Evolutionary conservation across 2,329 filamentous ascomycete species (phyloP), one percentile per base, ranked within the genome.

Genomic region (Capronia epimyces): DNA sequence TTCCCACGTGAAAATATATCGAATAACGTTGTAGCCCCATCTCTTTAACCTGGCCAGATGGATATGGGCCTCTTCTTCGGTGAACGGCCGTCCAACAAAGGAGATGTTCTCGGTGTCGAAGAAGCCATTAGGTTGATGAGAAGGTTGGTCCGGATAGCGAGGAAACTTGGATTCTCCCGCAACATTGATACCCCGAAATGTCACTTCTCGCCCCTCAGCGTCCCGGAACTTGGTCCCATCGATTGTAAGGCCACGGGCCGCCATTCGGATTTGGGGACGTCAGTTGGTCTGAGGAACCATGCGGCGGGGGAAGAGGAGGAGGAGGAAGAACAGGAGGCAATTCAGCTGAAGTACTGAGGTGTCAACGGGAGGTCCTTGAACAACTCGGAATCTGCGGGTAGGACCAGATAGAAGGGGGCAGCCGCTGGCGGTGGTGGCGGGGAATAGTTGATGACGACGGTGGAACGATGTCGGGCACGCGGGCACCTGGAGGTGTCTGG

Each of bases 1-100:
- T 70, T 98, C 93, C 93, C 93, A 98, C 0, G 93, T 97, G 66
- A 97, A 98, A 61, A 98, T 76, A 69, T 98, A 98, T 65, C 93
- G 81, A 60, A 98, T 90, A 0, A 88, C 90, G 69, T 97, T 98
- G 76, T 95, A 98, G 12, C 93, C 93, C 75, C 85, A 95, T 63
- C 86, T 84, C 63, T 85, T 87, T 58, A 98, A 71, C 37, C 90
- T 80, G 10, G 87, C 80, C 68, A 98, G 96, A 67, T 98, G 93
- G 13, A 80, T 75, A 62, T 88, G 84, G 1, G 93, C 89, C 60
- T 96, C 88, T 43, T 87, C 81, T 42, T 87, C 77, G 2, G 84
- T 75, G 61, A 98, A 98, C 0, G 93, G 93, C 1, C 90, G 80
- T 53, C 83, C 80, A 60, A 91, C 86, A 64, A 98, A 98, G 18